Base-by-base conservation (phyloP, 495 filamentous ascomycete genomes). In the Aspergillus cavernicola region DNA sequence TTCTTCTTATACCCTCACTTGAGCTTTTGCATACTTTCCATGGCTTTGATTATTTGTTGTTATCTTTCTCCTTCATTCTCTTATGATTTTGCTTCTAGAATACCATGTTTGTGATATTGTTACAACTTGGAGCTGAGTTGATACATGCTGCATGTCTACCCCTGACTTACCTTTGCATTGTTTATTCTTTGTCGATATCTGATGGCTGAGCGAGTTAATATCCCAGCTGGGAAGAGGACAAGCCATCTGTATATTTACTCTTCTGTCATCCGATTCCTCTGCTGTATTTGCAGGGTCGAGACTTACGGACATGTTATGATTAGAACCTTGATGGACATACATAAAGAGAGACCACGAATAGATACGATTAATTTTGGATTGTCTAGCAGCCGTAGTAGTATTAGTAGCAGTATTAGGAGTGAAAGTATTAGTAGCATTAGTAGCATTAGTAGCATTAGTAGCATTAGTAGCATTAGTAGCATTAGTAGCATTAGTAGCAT, bases 1-100 rank as follows among this genome's bases (percentile, higher is more conserved):
- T 68, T 59, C 64, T 68, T 75, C 57, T 59, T 71, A 73, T 72
- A 73, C 70, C 70, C 72, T 61, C 65, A 62, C 60, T 69, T 62
- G 64, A 68, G 60, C 62, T 67, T 73, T 64, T 70, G 59, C 62
- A 72, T 71, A 65, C 61, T 66, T 73, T 40, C 52, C 23, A 54
- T 40, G 52, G 41, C 45, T 59, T 57, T 37, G 52, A 56, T 64
- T 55, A 56, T 60, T 58, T 46, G 50, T 58, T 62, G 61, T 51
- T 58, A 52, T 59, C 56, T 64, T 58, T 61, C 22, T 42, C 47
- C 9, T 39, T 40, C 35, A 41, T 31, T 42, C 49, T 50, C 41
- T 49, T 28, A 33, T 41, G 36, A 48, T 50, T 19, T 38, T 46
- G 54, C 18, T n/a, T n/a, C n/a, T 45, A 40, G 38, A 35, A 38